Evolutionary conservation across 2,329 filamentous ascomycete species (phyloP).

Genomic region (Fusarium sterilihyphosum): DNA sequence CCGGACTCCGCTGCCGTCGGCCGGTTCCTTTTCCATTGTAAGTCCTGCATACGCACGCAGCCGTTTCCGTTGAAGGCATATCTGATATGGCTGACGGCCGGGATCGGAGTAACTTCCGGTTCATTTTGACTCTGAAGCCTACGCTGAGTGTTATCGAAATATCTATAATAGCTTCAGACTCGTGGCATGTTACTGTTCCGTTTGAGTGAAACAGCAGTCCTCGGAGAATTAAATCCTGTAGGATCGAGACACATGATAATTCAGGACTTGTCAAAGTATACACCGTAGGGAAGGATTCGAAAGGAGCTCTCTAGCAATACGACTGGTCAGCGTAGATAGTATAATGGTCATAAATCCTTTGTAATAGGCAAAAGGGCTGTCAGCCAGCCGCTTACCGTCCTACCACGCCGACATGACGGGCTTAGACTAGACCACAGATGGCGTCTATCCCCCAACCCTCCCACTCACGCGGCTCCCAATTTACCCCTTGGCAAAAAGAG

Average conservation of each 20-base stretch:
- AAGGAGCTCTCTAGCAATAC: not conserved
- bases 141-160: not conserved
- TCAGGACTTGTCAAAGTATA: not conserved
- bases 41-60: not conserved
- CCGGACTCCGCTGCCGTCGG: not conserved
- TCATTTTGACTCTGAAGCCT: too few species aligned
- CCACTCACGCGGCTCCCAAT: not conserved
- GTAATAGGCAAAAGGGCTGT: not conserved
- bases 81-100: not conserved
- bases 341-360: not conserved
- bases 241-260: not conserved
- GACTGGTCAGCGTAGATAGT: not conserved
- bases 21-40: not conserved
- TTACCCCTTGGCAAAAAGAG: not conserved
- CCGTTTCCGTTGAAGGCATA: too few species aligned
- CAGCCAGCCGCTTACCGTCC: slow-evolving; percentile 19
- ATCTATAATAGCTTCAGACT: not conserved
- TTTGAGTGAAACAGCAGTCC: not conserved
- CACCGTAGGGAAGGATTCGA: too few species aligned
- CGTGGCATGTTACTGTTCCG: fast-evolving
- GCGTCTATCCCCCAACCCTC: not conserved
- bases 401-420: slow-evolving; percentile 19
- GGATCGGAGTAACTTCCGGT: not conserved
- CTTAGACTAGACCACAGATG: slow-evolving; percentile 7
- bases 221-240: not conserved